Conservation (phyloP, 495 filamentous ascomycete species). For the Staphylotrichum tortipilum region DNA sequence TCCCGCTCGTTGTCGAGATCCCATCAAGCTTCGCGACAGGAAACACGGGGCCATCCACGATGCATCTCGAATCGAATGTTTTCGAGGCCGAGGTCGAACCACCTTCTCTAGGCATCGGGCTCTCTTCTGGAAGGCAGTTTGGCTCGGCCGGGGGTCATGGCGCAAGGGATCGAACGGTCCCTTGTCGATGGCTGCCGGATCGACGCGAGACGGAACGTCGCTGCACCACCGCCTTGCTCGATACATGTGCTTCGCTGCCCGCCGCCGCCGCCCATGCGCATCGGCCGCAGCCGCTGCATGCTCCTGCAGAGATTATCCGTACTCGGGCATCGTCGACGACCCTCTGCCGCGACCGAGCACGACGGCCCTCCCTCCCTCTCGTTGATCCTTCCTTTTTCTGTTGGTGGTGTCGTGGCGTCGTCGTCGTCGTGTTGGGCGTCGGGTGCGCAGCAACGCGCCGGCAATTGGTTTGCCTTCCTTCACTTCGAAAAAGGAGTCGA, state of each 20-base stretch:
- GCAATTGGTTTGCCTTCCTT: not conserved
- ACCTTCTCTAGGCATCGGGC: conserved; percentile 3
- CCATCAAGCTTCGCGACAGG: not conserved
- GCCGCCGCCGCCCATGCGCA: too few species aligned
- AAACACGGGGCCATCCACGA: not conserved
- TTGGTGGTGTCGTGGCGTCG: too few species aligned
- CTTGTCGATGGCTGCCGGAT: conserved; percentile 19
- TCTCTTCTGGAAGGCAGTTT: conserved; percentile 2
- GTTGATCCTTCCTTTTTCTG: too few species aligned
- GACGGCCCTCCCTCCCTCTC: too few species aligned
- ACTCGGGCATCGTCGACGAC: too few species aligned
- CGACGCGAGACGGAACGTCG: conserved; percentile 16
- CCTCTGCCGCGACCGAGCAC: too few species aligned
- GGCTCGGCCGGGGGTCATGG: conserved; percentile 5
- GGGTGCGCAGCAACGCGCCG: too few species aligned
- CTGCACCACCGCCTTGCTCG: conserved; percentile 5
- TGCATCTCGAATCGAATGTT: conserved; percentile 21
- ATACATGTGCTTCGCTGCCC: conserved; percentile 17
- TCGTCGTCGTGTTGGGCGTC: too few species aligned
- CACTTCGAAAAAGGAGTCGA: not conserved
- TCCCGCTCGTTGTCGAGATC: not conserved
- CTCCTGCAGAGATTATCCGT: too few species aligned
- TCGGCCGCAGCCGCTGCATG: not conserved
- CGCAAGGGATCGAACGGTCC: conserved; percentile 22
- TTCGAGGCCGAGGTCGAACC: conserved; percentile 19